Evolutionary conservation across 2,329 filamentous ascomycete species (phyloP), one percentile per base, ranked within the genome.

Genomic region (Beauveria brongniartii): DNA sequence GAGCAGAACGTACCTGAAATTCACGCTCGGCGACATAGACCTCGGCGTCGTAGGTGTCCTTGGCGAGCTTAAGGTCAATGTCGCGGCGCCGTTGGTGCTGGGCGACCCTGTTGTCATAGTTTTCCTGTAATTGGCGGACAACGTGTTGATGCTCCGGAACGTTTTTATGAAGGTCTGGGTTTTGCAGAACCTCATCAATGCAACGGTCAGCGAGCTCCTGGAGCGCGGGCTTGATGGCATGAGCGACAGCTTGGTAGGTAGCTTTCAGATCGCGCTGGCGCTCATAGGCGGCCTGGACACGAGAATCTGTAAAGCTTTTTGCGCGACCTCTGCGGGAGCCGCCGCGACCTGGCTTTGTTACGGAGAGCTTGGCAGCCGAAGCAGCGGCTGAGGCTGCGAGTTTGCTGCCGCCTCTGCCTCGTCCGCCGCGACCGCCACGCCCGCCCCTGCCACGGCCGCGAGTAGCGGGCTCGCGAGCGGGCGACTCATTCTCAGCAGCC

Each of bases 241-340:
- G 81, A 62, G 84, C 80, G 56, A 90, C 81, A 62, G 80, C 76
- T n/a, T 83, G 80, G 71, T 84, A 90, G 26, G 79, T 78, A 61
- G 84, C 83, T 71, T 87, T 87, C 67, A 90, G 77, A 66, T 88
- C 82, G 65, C 87, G 80, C 69, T 87, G 83, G 59, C 88, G 84
- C 69, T 85, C 82, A 65, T 83, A 82, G 61, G 80, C 78, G 55
- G 82, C 82, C 69, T 85, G 83, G 58, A 81, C 78, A 64, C 77
- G 79, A 64, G 77, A 73, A 64, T 82, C 78, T 63, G 77, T 74
- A 67, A 83, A 84, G 66, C 78, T 78, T 73, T 85, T 85, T 70
- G 80, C 78, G 61, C 81, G 79, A 63, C 80, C 79, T 64, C 80
- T 77, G 62, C 79, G 71, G 64, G 70, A 71, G 64, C 72, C 73